These are phyloP conservation scores for Sequoia sempervirens DNA, from an alignment of 75 land plant genomes.

Conservation along the genomic window DNA sequence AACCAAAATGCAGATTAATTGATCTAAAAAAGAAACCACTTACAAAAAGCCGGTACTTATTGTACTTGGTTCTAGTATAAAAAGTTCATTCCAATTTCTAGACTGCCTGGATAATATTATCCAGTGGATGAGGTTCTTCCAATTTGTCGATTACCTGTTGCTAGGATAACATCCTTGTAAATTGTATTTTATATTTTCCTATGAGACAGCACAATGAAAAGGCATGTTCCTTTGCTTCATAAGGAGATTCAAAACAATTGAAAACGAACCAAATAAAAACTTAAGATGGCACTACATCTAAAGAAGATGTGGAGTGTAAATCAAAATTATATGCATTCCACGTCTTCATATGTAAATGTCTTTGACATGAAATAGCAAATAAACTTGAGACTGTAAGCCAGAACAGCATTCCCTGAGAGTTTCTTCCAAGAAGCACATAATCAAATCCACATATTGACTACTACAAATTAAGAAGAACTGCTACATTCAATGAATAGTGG, in stretches of 20 bases:
- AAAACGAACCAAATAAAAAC: background rate
- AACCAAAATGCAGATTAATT: background rate
- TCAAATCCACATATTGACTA: background rate
- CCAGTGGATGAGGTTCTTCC: background rate
- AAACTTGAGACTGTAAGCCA: background rate
- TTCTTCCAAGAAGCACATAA: background rate
- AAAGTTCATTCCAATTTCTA: background rate
- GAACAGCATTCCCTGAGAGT: background rate
- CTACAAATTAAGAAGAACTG: background rate
- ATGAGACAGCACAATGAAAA: background rate
- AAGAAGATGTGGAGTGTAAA: background rate
- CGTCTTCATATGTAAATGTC: background rate
- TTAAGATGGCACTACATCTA: background rate
- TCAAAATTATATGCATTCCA: conserved; percentile 1
- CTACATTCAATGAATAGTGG: background rate
- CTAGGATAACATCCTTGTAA: background rate
- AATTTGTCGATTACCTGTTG: background rate
- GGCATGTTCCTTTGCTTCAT: background rate
- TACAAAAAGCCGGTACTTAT: too few relatives aligned
- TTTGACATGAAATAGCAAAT: background rate
- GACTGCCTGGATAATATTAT: background rate
- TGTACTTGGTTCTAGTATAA: too few relatives aligned
- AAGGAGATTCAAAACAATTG: background rate
- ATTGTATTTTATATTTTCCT: background rate
- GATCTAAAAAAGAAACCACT: background rate